A percentile compares a stretch with the other conserved stretches of the same genome.
Conservation (phyloP, 2,329 filamentous ascomycete species). For the Aspergillus sojae region DNA sequence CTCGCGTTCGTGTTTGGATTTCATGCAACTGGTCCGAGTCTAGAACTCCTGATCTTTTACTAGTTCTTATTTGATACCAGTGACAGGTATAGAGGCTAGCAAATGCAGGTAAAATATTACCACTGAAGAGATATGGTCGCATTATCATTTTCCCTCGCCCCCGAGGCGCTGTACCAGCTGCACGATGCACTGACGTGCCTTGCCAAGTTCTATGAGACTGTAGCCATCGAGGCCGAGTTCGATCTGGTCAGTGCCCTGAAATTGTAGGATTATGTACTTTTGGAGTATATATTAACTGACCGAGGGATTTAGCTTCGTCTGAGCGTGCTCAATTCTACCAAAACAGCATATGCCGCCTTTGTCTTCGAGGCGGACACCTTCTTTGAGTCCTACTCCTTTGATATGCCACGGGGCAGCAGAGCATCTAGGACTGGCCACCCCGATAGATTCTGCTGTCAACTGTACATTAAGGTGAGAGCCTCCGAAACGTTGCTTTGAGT, state of each 20-base stretch:
- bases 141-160: slow-evolving; percentile 57
- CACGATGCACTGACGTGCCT: slow-evolving; percentile 64
- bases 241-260: slow-evolving; percentile 51
- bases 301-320: slow-evolving; percentile 55
- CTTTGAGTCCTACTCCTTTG: slow-evolving; percentile 62
- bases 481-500: slow-evolving; percentile 10
- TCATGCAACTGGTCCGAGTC: background rate
- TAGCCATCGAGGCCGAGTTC: slow-evolving; percentile 63
- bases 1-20: slow-evolving; percentile 17
- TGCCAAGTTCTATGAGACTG: slow-evolving; percentile 64
- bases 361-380: slow-evolving; percentile 57
- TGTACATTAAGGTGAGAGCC: slow-evolving; percentile 57
- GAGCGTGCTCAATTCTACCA: slow-evolving; percentile 64
- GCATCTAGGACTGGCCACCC: slow-evolving; percentile 35
- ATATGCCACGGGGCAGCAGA: slow-evolving; percentile 27
- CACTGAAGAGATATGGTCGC: slow-evolving; percentile 30
- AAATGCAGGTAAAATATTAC: background rate
- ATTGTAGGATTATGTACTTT: background rate
- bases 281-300: slow-evolving; percentile 12
- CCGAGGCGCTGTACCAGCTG: slow-evolving; percentile 57
- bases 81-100: too few relatives aligned
- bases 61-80: background rate
- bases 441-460: slow-evolving; percentile 60
- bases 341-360: slow-evolving; percentile 66
- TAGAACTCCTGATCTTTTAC: background rate